Conservation (phyloP, 495 filamentous ascomycete species). For the Lophiostoma macrostomum region DNA sequence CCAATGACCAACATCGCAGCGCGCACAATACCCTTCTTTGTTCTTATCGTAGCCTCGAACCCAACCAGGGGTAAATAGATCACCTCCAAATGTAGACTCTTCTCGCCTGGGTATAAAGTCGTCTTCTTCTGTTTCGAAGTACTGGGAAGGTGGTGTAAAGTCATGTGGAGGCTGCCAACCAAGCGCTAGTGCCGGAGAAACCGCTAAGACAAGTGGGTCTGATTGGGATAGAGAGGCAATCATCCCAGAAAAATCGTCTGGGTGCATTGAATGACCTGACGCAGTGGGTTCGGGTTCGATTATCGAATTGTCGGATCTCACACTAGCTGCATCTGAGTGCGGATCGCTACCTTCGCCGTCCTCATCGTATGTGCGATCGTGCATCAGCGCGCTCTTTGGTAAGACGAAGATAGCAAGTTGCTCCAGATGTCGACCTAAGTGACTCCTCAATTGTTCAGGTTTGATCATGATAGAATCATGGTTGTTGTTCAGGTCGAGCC, state of each 20-base stretch:
- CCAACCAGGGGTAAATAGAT: slow-evolving; percentile 6
- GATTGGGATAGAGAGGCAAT: background rate
- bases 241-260: no score
- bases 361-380: background rate
- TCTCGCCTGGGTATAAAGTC: background rate
- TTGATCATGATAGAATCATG: background rate
- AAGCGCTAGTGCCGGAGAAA: background rate
- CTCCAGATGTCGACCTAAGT: slow-evolving; percentile 43
- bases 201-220: background rate
- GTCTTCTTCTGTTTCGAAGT: slow-evolving; percentile 3
- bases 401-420: slow-evolving; percentile 45
- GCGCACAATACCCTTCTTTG: slow-evolving; percentile 4
- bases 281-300: no score
- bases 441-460: slow-evolving; percentile 34
- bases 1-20: background rate
- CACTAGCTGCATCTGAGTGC: no score
- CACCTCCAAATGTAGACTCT: slow-evolving; percentile 3
- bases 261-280: no score
- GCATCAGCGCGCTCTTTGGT: slow-evolving; percentile 24
- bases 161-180: slow-evolving; percentile 10
- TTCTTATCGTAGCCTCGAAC: background rate
- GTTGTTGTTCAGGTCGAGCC: background rate
- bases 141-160: background rate
- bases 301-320: no score
- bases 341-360: background rate